These are phyloP conservation scores for Fusarium guadeloupense DNA, from an alignment of 2,329 filamentous ascomycete genomes.

Conservation along the genomic window DNA sequence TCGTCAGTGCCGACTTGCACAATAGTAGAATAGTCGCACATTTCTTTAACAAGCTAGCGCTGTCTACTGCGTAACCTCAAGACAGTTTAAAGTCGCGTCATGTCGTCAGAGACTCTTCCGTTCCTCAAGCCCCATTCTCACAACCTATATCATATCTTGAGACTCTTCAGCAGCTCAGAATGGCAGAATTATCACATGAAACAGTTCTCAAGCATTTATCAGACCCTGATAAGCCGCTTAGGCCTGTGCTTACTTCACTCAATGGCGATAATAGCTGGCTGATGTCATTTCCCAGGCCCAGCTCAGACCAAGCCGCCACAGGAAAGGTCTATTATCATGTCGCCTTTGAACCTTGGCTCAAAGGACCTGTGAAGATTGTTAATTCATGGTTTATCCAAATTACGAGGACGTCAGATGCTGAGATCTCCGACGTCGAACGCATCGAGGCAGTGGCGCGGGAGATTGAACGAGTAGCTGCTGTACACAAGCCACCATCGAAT, in stretches of 20 bases:
- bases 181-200: not conserved
- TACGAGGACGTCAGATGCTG: not conserved
- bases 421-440: conserved; percentile 3
- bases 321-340: conserved; percentile 46
- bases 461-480: conserved; percentile 29
- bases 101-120: conserved; percentile 1
- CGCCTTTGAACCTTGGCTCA: conserved; percentile 48
- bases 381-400: conserved; percentile 39
- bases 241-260: conserved; percentile 45
- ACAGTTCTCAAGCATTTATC: not conserved
- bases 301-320: conserved; percentile 22
- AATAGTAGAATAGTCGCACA: too few relatives aligned
- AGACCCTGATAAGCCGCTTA: not conserved
- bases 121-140: not conserved
- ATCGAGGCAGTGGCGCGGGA: conserved; percentile 28
- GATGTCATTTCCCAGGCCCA: conserved; percentile 46
- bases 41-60: not conserved
- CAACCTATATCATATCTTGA: not conserved
- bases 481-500: not conserved
- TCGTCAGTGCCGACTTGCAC: too few relatives aligned
- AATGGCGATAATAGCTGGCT: conserved; percentile 51
- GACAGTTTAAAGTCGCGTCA: not conserved
- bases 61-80: too few relatives aligned
- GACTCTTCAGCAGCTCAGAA: not conserved
- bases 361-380: conserved; percentile 34